These are phyloP conservation scores for Neonectria punicea DNA, from an alignment of 2,329 filamentous ascomycete genomes.

Conservation along the genomic window DNA sequence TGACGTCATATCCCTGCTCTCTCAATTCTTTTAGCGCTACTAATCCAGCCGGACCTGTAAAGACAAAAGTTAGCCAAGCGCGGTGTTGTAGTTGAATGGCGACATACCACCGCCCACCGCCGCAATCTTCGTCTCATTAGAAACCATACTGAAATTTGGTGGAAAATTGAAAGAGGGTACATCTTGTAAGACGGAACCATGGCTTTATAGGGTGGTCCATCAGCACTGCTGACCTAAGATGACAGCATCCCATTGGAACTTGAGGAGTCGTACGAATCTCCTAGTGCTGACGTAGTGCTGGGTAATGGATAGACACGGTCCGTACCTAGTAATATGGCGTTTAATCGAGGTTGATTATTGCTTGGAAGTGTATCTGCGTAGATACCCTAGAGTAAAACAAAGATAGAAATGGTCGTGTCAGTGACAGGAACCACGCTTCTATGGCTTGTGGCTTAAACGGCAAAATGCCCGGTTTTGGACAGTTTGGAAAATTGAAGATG, in stretches of 20 bases:
- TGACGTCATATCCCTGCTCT: neutral
- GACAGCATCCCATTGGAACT: no score
- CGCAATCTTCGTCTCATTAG: neutral
- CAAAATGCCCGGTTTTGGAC: no score
- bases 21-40: slow-evolving; percentile 3
- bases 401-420: no score
- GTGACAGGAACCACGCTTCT: no score
- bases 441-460: no score
- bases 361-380: no score
- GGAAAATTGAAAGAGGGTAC: neutral
- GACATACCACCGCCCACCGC: neutral
- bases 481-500: no score
- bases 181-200: neutral
- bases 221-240: neutral
- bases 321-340: no score
- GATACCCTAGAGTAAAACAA: no score
- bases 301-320: no score
- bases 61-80: neutral
- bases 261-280: no score
- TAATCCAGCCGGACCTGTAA: neutral
- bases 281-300: neutral
- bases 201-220: neutral
- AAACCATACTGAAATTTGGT: neutral
- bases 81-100: neutral
- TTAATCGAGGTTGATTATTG: no score